phyloP scores from a whole-genome alignment of 2,329 filamentous ascomycete species.

The Periconia sp. region DNA sequence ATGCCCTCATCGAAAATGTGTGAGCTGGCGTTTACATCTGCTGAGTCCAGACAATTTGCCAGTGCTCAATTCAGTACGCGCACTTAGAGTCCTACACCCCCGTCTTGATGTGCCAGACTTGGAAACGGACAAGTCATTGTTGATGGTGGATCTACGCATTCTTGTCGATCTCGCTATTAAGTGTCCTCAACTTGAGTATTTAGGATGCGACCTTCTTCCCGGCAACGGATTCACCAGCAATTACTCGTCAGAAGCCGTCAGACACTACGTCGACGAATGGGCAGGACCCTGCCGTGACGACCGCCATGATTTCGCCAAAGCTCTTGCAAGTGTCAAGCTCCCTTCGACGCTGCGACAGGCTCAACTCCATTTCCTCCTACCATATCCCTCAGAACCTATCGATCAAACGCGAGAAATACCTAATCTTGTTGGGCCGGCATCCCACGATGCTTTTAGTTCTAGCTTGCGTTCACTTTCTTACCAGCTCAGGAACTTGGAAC shows the following conservation, averaged over 20 bases:
- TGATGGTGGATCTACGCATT: conserved; percentile 10
- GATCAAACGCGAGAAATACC: conserved; percentile 4
- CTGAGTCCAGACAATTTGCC: conserved; percentile 8
- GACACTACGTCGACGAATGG: conserved; percentile 17
- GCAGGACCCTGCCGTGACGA: conserved; percentile 25
- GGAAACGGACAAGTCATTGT: conserved; percentile 4
- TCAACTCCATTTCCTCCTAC: conserved; percentile 12
- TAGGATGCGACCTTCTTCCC: conserved; percentile 4
- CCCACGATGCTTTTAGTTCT: conserved; percentile 16
- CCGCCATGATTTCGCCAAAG: conserved; percentile 25
- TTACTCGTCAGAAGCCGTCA: conserved; percentile 1
- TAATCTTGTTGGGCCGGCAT: conserved; percentile 1
- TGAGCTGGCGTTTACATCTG: conserved; percentile 12
- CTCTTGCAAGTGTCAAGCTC: conserved; percentile 8
- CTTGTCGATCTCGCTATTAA: conserved; percentile 10
- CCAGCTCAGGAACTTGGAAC: conserved; percentile 13
- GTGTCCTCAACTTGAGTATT: conserved; percentile 6
- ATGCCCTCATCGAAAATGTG: conserved; percentile 4
- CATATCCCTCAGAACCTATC: neutral
- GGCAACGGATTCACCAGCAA: conserved; percentile 6
- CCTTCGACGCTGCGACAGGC: conserved; percentile 17
- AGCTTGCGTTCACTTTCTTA: conserved; percentile 15
- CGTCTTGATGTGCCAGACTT: too few relatives aligned
- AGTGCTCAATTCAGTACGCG: conserved; percentile 1
- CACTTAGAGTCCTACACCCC: neutral